Evolutionary conservation across 805 yeast species (phyloP), one percentile per base, ranked within the genome.

Genomic region (Blastobotrys americana): DNA sequence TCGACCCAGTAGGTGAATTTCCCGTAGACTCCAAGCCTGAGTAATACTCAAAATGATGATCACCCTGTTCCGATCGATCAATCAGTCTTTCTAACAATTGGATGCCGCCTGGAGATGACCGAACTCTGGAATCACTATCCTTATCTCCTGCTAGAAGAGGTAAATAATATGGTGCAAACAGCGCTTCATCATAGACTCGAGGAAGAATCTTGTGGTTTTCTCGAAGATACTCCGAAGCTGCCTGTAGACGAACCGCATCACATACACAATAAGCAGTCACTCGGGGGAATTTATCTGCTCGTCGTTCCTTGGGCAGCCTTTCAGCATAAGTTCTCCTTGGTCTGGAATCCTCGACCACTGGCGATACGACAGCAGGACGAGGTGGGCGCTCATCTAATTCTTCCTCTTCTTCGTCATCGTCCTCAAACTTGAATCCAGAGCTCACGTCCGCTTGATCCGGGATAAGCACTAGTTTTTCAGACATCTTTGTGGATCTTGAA

Each of bases 211-310:
- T 81, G 63, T 90, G 98, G 37, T 80, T 71, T 5, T 74, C 68
- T 34, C 73, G 68, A 22, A 93, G 65, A 54, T 86, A 90, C 37
- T 72, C 70, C 1, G 82, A 72, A 2, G 87, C 77, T 4, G 74
- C 67, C 25, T 71, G 70, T 43, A 93, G 64, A 55, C 84, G 73
- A 56, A 87, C 81, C 25, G 83, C 85, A 46, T 87, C 97, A 15
- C 96, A 81, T 3, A 89, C 82, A 52, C 87, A 76, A 64, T 90
- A 90, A 1, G 97, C 97, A 0, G 97, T 89, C 45, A 89, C 88
- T 50, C 98, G 66, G 34, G 94, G 79, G 52, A 82, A 73, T 49
- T 79, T 83, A 22, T 73, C 77, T 5, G 78, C 77, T 37, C 85
- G 59, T 23, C 68, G 67, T 34, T 79, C 84, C 53, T 55, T 55